phyloP scores from a whole-genome alignment of 768 basidiomycete genomes.

The Crucibulum laeve region DNA sequence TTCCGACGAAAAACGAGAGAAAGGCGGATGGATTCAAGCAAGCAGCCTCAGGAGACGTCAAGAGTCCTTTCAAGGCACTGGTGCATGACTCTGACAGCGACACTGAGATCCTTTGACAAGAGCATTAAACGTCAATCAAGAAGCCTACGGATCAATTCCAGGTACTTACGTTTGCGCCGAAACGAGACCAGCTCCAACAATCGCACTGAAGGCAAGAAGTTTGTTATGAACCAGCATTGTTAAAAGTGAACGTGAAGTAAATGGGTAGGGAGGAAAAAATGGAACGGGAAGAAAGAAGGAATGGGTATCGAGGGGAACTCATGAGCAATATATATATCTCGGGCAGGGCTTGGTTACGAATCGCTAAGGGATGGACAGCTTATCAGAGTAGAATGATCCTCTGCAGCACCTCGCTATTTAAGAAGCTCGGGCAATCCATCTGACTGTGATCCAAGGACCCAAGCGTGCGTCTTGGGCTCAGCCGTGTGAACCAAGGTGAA shows the following conservation, averaged over 20 bases:
- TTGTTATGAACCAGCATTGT: background rate
- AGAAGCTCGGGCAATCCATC: too few species aligned
- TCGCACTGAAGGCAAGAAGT: background rate
- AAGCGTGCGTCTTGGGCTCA: too few species aligned
- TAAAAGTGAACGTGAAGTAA: background rate
- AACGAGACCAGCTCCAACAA: constrained; percentile 1
- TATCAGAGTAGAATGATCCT: too few species aligned
- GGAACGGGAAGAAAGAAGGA: background rate
- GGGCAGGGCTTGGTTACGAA: background rate
- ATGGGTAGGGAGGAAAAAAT: background rate
- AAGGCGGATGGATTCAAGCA: constrained; percentile 36
- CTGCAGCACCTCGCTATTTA: too few species aligned
- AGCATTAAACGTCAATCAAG: background rate
- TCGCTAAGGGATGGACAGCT: background rate
- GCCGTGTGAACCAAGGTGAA: too few species aligned
- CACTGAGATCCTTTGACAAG: background rate
- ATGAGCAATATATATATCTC: background rate
- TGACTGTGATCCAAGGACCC: too few species aligned
- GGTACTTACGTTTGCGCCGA: background rate
- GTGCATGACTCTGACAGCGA: constrained; percentile 8
- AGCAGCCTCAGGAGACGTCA: constrained; percentile 16
- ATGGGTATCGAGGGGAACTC: background rate
- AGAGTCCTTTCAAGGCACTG: constrained; percentile 6
- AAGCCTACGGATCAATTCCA: background rate
- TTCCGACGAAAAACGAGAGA: constrained; percentile 15